These are phyloP conservation scores for Oryza meridionalis DNA, from an alignment of 176 grass and related monocot genomes.

Conservation along the genomic window DNA sequence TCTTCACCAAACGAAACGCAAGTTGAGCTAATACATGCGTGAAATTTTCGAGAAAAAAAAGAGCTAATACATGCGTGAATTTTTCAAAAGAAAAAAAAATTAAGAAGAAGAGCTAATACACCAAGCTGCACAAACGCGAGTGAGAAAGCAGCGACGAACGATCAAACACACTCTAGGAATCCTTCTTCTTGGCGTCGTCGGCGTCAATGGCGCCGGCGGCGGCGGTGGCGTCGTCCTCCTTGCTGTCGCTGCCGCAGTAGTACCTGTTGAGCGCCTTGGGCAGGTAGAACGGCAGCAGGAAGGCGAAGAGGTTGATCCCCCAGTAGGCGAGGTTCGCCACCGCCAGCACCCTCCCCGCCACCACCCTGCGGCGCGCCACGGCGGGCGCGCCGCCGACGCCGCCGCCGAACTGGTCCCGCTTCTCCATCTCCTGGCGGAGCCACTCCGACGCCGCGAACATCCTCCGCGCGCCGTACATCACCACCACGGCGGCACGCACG, in stretches of 20 bases:
- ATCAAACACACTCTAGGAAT: neutral
- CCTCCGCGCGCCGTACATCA: conserved; percentile 72
- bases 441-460: conserved; percentile 76
- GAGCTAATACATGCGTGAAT: too few species aligned
- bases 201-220: neutral
- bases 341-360: conserved; percentile 60
- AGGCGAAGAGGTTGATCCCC: conserved; percentile 71
- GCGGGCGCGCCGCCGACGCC: neutral
- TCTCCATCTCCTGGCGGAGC: conserved; percentile 60
- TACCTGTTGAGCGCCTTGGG: conserved; percentile 66
- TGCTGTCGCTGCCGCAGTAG: conserved; percentile 32
- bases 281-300: conserved; percentile 77
- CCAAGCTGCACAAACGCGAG: neutral
- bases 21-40: neutral
- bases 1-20: too few species aligned
- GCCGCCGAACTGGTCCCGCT: conserved; percentile 20
- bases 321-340: conserved; percentile 67
- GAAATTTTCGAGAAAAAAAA: neutral
- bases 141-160: neutral
- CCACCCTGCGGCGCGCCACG: conserved; percentile 35
- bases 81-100: neutral
- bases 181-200: conserved; percentile 3
- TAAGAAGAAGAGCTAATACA: neutral
- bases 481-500: conserved; percentile 57
- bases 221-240: neutral